phyloP scores from a whole-genome alignment of 2,329 filamentous ascomycete species.

The Phialemonium atrogriseum region DNA sequence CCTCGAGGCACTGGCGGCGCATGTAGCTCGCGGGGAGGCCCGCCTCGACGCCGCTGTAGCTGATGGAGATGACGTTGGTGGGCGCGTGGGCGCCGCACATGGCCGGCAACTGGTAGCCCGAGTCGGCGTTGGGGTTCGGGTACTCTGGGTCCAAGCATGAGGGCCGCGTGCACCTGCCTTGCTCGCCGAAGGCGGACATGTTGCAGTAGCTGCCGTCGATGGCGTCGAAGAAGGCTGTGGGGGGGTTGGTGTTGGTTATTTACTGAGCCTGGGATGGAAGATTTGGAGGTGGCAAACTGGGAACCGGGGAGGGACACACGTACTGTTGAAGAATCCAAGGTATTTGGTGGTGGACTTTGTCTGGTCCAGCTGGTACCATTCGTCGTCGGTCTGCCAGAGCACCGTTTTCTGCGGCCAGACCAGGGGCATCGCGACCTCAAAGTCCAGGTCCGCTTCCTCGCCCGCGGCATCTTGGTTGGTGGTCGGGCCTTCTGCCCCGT shows the following conservation, averaged over 20 bases:
- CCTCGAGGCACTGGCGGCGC: conserved; percentile 36
- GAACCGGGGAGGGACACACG: too few relatives aligned
- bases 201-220: conserved; percentile 43
- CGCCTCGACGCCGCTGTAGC: conserved; percentile 43
- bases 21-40: conserved; percentile 45
- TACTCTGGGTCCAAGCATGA: conserved; percentile 37
- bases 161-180: conserved; percentile 27
- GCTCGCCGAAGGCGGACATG: conserved; percentile 37
- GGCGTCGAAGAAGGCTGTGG: conserved; percentile 39
- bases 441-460: conserved; percentile 27
- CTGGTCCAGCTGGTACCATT: conserved; percentile 21
- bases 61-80: conserved; percentile 47
- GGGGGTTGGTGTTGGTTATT: too few relatives aligned
- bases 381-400: conserved; percentile 34
- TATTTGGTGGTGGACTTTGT: conserved; percentile 6
- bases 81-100: conserved; percentile 28
- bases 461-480: conserved; percentile 14
- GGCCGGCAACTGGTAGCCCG: conserved; percentile 37
- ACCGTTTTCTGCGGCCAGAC: conserved; percentile 30
- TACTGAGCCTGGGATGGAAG: too few relatives aligned
- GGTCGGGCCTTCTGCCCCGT: conserved; percentile 17
- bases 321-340: conserved; percentile 15
- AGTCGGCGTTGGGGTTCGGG: conserved; percentile 29
- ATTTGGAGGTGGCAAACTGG: too few relatives aligned
- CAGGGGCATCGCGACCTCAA: conserved; percentile 25